Conservation (phyloP, 805 yeast genomes). For the Saccharomycopsis fodiens region DNA sequence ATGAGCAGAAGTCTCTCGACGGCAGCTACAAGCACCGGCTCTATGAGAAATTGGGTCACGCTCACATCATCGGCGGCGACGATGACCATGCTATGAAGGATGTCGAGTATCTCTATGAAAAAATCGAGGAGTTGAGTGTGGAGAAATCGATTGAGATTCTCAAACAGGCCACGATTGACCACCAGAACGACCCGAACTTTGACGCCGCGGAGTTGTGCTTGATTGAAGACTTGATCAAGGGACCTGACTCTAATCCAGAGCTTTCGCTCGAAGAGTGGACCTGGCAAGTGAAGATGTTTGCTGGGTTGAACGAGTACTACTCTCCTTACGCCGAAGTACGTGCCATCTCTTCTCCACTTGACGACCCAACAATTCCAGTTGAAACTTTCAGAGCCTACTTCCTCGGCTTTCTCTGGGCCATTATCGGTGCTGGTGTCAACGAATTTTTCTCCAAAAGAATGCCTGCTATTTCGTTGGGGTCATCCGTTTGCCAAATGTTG, state of each 20-base stretch:
- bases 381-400: too few relatives aligned
- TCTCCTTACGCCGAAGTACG: too few relatives aligned
- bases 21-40: too few relatives aligned
- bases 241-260: constrained; percentile 22
- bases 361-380: too few relatives aligned
- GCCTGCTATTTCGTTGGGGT: constrained; percentile 38
- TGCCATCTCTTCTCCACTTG: too few relatives aligned
- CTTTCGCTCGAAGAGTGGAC: constrained; percentile 21
- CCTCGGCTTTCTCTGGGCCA: too few relatives aligned
- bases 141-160: constrained; percentile 36
- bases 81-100: constrained; percentile 3
- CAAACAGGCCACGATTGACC: constrained; percentile 32
- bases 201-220: constrained; percentile 31
- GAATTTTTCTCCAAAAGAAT: constrained; percentile 50
- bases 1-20: too few relatives aligned
- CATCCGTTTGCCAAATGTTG: constrained; percentile 40
- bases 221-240: constrained; percentile 25
- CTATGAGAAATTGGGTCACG: too few relatives aligned
- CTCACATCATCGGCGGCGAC: neutral
- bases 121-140: constrained; percentile 29
- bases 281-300: constrained; percentile 25
- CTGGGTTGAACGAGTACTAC: constrained; percentile 31
- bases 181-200: constrained; percentile 41
- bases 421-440: too few relatives aligned
- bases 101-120: constrained; percentile 18